Evolutionary conservation across 306 rosid genomes (phyloP).

Genomic region (Malus sieversii): DNA sequence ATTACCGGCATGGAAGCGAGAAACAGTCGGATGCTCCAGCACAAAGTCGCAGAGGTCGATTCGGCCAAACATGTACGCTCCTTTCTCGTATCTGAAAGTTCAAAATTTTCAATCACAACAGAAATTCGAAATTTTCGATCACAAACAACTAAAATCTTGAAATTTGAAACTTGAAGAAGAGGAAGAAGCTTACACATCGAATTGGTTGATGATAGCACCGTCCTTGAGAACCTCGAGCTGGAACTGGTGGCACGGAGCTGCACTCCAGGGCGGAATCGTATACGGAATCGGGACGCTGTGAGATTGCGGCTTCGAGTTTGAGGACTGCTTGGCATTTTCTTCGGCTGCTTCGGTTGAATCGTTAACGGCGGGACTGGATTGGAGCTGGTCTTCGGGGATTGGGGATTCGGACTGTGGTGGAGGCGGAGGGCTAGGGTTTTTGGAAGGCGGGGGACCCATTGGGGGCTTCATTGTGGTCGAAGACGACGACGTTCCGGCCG

Average conservation of each 20-base stretch:
- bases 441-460: conserved; percentile 40
- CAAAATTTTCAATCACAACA: not conserved
- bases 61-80: conserved; percentile 95
- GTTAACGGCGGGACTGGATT: conserved; percentile 4
- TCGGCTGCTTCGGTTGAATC: conserved; percentile 12
- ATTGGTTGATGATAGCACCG: conserved; percentile 61
- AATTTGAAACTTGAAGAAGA: not conserved
- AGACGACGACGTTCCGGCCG: conserved; percentile 1
- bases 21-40: conserved; percentile 80
- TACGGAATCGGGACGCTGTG: conserved; percentile 45
- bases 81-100: conserved; percentile 54
- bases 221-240: conserved; percentile 80
- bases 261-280: conserved; percentile 78
- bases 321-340: conserved; percentile 9
- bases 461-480: conserved; percentile 4
- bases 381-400: conserved; percentile 7
- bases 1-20: conserved; percentile 81
- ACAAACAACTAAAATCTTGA: not conserved
- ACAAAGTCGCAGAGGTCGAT: conserved; percentile 83
- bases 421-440: conserved; percentile 5
- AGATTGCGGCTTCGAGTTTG: conserved; percentile 21
- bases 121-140: not conserved
- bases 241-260: conserved; percentile 64
- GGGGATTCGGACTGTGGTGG: conserved; percentile 2
- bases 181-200: conserved; percentile 28